Conservation (phyloP, 371 early-diverging fungal genomes). For the Apophysomyces trapeziformis region DNA sequence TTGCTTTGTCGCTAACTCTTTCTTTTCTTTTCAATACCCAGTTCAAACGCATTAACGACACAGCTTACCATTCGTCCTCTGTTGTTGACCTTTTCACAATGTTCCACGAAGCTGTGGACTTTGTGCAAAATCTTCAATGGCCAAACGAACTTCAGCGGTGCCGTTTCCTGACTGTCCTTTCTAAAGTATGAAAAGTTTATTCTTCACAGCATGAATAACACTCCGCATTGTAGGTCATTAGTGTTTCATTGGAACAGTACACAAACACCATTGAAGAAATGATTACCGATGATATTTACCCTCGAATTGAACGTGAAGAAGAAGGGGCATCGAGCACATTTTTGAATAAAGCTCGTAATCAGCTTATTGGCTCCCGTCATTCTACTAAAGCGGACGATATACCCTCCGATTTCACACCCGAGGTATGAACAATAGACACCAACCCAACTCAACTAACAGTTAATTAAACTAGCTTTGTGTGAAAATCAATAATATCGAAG, state of each 20-base stretch:
- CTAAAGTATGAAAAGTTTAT: constrained; percentile 34
- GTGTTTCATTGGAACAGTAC: constrained; percentile 42
- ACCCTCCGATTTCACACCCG: constrained; percentile 50
- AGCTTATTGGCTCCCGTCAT: constrained; percentile 23
- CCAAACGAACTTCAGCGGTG: constrained; percentile 67
- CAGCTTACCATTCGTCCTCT: constrained; percentile 69
- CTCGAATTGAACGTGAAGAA: constrained; percentile 8
- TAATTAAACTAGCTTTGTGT: constrained; percentile 48
- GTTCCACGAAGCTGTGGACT: constrained; percentile 67
- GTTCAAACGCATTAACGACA: constrained; percentile 53
- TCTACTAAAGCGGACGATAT: constrained; percentile 26
- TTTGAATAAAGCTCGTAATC: constrained; percentile 27
- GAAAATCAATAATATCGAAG: constrained; percentile 62
- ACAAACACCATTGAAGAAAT: constrained; percentile 30
- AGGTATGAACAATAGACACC: constrained; percentile 28
- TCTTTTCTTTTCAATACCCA: constrained; percentile 19
- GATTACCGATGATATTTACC: constrained; percentile 28
- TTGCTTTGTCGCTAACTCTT: not conserved
- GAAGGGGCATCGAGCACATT: constrained; percentile 2
- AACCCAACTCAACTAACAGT: not conserved
- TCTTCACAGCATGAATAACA: too few relatives aligned
- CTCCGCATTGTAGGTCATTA: constrained; percentile 21
- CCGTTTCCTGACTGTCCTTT: constrained; percentile 62
- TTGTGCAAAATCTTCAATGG: constrained; percentile 64
- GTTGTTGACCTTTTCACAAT: constrained; percentile 70